A percentile compares a stretch with the other conserved stretches of the same genome.
phyloP scores from a whole-genome alignment of 2,329 filamentous ascomycete genomes.

The Cladophialophora bantiana region DNA sequence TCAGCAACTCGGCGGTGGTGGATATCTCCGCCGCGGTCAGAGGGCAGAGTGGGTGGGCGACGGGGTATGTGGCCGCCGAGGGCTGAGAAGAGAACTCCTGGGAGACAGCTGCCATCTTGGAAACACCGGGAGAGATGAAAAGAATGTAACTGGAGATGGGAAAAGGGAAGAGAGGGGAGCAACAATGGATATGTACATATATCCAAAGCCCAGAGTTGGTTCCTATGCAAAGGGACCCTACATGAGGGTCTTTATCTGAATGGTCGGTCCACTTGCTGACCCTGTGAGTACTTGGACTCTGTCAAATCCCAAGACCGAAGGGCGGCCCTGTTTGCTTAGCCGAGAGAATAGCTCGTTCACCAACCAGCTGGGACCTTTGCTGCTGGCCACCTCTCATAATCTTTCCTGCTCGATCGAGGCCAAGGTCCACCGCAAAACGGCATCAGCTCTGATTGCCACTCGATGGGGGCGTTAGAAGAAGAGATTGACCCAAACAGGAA shows the following conservation, averaged over 20 bases:
- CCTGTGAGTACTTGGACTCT: too few relatives aligned
- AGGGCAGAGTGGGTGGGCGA: conserved; percentile 43
- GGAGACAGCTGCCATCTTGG: conserved; percentile 33
- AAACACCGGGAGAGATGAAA: conserved; percentile 5
- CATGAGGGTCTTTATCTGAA: background rate
- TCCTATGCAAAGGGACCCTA: background rate
- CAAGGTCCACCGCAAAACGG: background rate
- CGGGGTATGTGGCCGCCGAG: conserved; percentile 31
- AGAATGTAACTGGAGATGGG: background rate
- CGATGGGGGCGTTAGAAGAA: background rate
- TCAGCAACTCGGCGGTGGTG: conserved; percentile 40
- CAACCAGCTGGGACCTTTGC: background rate
- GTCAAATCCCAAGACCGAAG: too few relatives aligned
- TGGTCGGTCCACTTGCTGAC: background rate
- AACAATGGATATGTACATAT: background rate
- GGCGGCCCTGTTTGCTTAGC: background rate
- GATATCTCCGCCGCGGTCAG: conserved; percentile 43
- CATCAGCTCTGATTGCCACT: conserved; percentile 1
- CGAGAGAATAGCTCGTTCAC: background rate
- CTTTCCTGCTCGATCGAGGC: conserved; percentile 4
- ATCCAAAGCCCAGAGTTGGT: background rate
- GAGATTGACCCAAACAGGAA: conserved; percentile 21
- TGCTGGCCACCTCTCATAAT: background rate
- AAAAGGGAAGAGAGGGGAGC: background rate
- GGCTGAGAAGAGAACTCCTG: conserved; percentile 34